Base-by-base conservation (phyloP, 495 filamentous ascomycete species). In the Podospora australis region DNA sequence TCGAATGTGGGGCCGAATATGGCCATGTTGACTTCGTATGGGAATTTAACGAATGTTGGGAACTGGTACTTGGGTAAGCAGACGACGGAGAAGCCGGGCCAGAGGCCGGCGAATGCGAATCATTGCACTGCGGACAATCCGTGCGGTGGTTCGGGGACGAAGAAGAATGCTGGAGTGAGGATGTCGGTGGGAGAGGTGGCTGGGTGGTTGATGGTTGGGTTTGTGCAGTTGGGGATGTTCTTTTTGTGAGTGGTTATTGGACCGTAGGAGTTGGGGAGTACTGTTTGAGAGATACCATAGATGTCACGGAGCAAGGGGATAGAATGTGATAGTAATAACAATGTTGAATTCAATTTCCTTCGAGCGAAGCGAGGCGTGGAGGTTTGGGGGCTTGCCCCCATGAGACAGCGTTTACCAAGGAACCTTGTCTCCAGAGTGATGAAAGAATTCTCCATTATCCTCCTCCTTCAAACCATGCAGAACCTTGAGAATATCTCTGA, bases 31-130 rank as follows among this genome's bases (percentile, higher is more conserved):
- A 69, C 70, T 28, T 58, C 68, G 17, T 58, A 72, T 6, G 80
- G 80, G 13, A 47, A 72, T 46, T 53, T 83, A 54, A 82, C 79
- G 19, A 70, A 81, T 60, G 78, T 83, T 44, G 79, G 79, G 14
- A 62, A 54, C 28, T 82, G 79, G 79, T 83, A 82, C 57, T 51
- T 82, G 4, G 80, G 78, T 0, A 61, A 67, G 6, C 56, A 59
- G n/a, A 72, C 64, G 2, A 74, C 75, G 10, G 72, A 69, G 21
- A 60, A 46, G 21, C 28, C 26, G 23, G 38, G 45, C 3, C 9
- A 45, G 23, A 39, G 8, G 30, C 26, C 43, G 25, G n/a, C 16
- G 17, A 46, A 30, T 30, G 39, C 38, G 8, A 36, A 20, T 10
- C 28, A 25, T 8, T 58, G 55, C 44, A 51, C 47, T 1, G 30